Conservation (phyloP, 257 asterid genomes). For the Ajuga chamaepitys region DNA sequence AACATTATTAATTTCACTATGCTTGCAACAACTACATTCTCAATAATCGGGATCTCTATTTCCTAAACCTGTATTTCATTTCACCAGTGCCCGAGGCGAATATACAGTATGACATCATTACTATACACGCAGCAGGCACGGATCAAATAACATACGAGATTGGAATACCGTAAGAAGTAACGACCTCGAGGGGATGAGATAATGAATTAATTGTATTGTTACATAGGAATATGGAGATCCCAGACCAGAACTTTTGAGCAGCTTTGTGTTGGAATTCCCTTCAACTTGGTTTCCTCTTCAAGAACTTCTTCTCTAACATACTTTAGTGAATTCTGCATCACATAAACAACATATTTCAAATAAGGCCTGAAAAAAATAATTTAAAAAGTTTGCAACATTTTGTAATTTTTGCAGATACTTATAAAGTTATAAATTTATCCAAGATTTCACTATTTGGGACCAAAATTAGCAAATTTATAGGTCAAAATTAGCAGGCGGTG, state of each 20-base stretch:
- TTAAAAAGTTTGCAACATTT: too few species aligned
- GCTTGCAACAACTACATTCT: background rate
- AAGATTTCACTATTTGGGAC: too few species aligned
- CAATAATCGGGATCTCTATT: background rate
- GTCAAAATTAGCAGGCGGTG: too few species aligned
- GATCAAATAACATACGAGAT: background rate
- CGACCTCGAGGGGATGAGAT: too few species aligned
- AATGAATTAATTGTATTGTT: background rate
- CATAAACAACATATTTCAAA: too few species aligned
- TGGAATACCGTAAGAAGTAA: background rate
- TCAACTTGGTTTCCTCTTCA: conserved; percentile 71
- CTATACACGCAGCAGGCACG: background rate
- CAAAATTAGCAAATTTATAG: too few species aligned
- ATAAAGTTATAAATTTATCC: too few species aligned
- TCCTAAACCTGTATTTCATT: too few species aligned
- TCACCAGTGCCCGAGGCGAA: background rate
- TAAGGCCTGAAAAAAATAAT: too few species aligned
- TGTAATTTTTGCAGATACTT: too few species aligned
- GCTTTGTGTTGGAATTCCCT: conserved; percentile 58
- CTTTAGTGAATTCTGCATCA: conserved; percentile 53
- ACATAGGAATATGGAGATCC: conserved; percentile 37
- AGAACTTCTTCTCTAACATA: conserved; percentile 69
- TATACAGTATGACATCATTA: background rate
- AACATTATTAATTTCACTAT: conserved; percentile 1
- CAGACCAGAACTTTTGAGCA: conserved; percentile 69